Evolutionary conservation across 2,329 filamentous ascomycete species (phyloP).

Genomic region (Malbranchea cinnamomea): DNA sequence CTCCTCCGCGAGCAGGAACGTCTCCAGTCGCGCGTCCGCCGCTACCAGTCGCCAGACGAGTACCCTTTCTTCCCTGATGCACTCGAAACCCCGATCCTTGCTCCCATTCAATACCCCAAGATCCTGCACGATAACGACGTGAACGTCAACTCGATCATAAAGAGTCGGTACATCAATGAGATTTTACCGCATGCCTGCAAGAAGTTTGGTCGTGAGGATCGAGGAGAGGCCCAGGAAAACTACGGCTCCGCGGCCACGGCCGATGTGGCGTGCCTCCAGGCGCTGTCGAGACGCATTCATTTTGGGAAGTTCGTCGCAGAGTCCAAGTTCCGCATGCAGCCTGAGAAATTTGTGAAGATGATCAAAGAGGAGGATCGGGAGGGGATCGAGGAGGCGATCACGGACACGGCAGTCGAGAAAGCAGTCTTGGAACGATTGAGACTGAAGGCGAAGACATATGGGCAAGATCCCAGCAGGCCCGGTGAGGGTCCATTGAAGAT

Average conservation of each 20-base stretch:
- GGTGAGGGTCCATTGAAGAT: slow-evolving; percentile 51
- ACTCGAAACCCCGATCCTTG: slow-evolving; percentile 67
- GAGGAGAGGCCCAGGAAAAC: slow-evolving; percentile 79
- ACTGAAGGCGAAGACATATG: slow-evolving; percentile 86
- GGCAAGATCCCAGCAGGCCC: slow-evolving; percentile 62
- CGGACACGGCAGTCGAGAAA: slow-evolving; percentile 73
- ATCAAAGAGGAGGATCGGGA: slow-evolving; percentile 68
- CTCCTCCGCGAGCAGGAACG: slow-evolving; percentile 79
- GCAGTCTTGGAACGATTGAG: slow-evolving; percentile 77
- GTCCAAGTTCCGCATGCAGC: slow-evolving; percentile 77
- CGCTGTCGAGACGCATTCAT: slow-evolving; percentile 78
- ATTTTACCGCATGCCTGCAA: slow-evolving; percentile 75
- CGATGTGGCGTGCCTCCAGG: slow-evolving; percentile 81
- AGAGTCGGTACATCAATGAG: slow-evolving; percentile 64
- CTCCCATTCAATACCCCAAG: slow-evolving; percentile 70
- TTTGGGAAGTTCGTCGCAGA: slow-evolving; percentile 98
- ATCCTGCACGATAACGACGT: slow-evolving; percentile 82
- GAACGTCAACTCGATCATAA: slow-evolving; percentile 79
- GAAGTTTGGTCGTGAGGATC: slow-evolving; percentile 60
- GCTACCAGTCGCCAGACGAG: slow-evolving; percentile 92
- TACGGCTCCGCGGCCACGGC: slow-evolving; percentile 86
- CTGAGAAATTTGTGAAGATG: slow-evolving; percentile 62
- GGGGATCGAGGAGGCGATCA: slow-evolving; percentile 81
- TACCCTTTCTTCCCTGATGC: slow-evolving; percentile 88
- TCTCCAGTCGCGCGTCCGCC: slow-evolving; percentile 80